Percentiles rank a stretch among this genome's conserved stretches.
Conservation (phyloP, 805 yeast species). For the Nakazawaea wyomingensis region DNA sequence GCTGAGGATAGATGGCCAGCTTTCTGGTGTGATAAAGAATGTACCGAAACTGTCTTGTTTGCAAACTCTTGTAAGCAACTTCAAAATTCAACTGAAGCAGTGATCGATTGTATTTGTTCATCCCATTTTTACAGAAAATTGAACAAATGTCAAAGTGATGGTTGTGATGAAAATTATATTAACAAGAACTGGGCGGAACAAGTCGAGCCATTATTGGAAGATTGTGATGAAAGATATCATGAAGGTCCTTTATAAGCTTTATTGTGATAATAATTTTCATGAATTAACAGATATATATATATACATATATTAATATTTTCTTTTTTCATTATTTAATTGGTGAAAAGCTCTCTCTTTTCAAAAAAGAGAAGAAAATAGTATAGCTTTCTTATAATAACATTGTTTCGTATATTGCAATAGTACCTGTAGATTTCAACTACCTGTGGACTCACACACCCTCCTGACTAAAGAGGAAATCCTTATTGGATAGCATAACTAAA, state of each 20-base stretch:
- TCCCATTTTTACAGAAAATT: conserved; percentile 12
- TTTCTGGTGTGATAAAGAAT: conserved; percentile 18
- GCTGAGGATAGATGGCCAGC: conserved; percentile 17
- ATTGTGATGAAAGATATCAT: conserved; percentile 13
- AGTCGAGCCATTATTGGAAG: conserved; percentile 13
- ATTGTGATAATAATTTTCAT: neutral
- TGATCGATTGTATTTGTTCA: conserved; percentile 14
- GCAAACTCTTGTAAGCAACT: conserved; percentile 16
- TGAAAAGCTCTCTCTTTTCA: no score
- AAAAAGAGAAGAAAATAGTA: no score
- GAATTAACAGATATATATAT: neutral
- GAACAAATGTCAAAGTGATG: conserved; percentile 13
- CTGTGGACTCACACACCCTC: no score
- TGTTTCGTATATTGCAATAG: no score
- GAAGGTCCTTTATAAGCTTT: conserved; percentile 11
- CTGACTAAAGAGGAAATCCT: no score
- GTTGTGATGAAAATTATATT: conserved; percentile 13
- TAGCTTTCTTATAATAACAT: no score
- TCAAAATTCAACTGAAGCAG: conserved; percentile 2
- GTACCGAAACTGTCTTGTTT: conserved; percentile 16
- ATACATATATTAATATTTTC: no score
- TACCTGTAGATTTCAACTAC: no score
- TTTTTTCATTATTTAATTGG: no score
- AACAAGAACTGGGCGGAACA: conserved; percentile 11
- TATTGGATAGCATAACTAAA: neutral